Evolutionary conservation across 129 eudicot species (phyloP), one percentile per base, ranked within the genome.

Genomic region (Lactuca sativa): DNA sequence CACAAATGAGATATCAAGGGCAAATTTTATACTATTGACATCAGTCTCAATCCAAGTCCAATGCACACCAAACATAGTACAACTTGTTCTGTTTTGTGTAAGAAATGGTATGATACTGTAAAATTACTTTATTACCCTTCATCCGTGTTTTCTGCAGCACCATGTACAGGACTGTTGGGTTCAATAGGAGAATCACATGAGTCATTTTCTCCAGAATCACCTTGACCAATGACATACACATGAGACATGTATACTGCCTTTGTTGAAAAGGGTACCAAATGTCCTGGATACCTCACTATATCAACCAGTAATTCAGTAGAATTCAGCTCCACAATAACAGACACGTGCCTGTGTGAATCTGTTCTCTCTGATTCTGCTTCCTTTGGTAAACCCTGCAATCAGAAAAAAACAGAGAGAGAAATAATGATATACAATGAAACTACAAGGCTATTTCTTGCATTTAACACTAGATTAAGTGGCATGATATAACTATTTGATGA

Each of bases 181-280:
- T 90, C 99, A 37, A 88, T 75, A 15, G 99, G 99, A 7, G 99
- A 95, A 84, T 95, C 97, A 79, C 95, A 90, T 37, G 97, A 95
- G 78, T 90, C 99, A 82, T 90, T 90, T 81, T 93, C 97, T 37
- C 96, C 99, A 73, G 95, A 89, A 75, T 93, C 98, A 78, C 96
- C 91, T 84, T 89, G 96, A 71, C 98, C 98, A 25, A 89, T 91
- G 64, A 90, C 93, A 75, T 88, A 85, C 58, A 90, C 80, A 75
- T 90, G 99, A 51, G 96, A 77, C 88, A 85, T 83, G 72, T 81
- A 87, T 43, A 87, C 76, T 32, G 97, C 93, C 78, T 81, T 90
- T 18, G 91, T 84, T 55, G 97, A 84, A 70, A 80, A 85, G 5
- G 99, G 96, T 56, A 87, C 84, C 70, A 95, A 83, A 48, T 87